These are phyloP conservation scores for Karstenula rhodostoma DNA, from an alignment of 2,329 filamentous ascomycete genomes.

Conservation along the genomic window DNA sequence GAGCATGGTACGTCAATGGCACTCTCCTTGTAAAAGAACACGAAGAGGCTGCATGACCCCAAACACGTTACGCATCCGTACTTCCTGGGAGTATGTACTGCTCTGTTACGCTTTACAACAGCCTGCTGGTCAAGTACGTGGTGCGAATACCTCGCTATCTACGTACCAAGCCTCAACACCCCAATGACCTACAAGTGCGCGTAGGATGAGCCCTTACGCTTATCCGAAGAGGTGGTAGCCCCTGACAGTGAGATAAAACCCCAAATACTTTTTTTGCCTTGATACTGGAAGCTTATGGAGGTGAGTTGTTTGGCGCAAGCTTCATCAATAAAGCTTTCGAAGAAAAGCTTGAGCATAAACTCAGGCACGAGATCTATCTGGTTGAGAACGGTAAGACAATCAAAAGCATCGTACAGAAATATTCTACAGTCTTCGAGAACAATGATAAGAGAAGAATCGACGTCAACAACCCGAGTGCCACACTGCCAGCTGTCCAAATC, in stretches of 20 bases:
- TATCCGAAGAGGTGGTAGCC: conserved; percentile 22
- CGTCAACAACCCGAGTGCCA: background rate
- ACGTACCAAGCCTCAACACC: too few species aligned
- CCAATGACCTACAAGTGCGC: conserved; percentile 23
- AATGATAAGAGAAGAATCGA: conserved; percentile 19
- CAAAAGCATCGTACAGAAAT: conserved; percentile 20
- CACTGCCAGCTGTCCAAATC: conserved; percentile 11
- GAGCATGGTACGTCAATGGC: too few species aligned
- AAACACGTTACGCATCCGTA: too few species aligned
- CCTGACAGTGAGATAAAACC: conserved; percentile 21
- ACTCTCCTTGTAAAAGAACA: too few species aligned
- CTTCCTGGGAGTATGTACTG: too few species aligned
- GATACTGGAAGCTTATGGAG: conserved; percentile 16
- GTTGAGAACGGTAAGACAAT: conserved; percentile 23
- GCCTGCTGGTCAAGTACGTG: too few species aligned
- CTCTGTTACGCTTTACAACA: too few species aligned
- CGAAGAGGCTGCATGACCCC: too few species aligned
- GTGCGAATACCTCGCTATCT: too few species aligned
- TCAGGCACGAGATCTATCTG: conserved; percentile 32
- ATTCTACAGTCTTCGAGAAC: conserved; percentile 19
- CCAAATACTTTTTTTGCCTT: background rate
- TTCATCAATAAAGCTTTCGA: conserved; percentile 43
- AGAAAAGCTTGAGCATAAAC: conserved; percentile 20
- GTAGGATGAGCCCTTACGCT: conserved; percentile 16
- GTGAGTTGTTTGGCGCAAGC: conserved; percentile 41